Evolutionary conservation across 2,329 filamentous ascomycete species (phyloP), one percentile per base, ranked within the genome.

Genomic region (Talaromyces sp.): DNA sequence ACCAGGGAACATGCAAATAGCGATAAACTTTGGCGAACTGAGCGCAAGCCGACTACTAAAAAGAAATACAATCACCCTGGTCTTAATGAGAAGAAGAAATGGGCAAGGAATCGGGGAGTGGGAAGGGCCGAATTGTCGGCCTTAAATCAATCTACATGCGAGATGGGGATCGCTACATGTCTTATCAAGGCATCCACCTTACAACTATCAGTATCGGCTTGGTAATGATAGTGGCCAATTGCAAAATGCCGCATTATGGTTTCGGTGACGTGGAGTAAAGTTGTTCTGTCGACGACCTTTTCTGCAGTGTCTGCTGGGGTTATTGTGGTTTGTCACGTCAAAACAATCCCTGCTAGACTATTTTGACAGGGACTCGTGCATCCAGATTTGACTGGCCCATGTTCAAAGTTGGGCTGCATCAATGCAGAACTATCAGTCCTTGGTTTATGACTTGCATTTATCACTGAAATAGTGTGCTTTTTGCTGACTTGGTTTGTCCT

Each of bases 241-340:
- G 36, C 54, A 58, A 63, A 53, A 36, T 66, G 60, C 60, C 60
- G 61, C 64, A 66, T 66, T 58, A 62, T 25, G 29, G 53, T 58
- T 25, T 58, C 60, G 45, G 53, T 66, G 64, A 63, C 64, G 64
- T 63, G 64, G 64, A 63, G 53, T 49, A 62, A 22, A 51, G 27
- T 13, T 58, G 22, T 22, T 25, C 29, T 65, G 19, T 58, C 25
- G 38, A n/a, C 22, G 25, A 61, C 49, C 38, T 51, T 56, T 19
- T 53, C 27, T 53, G 11, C 27, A 19, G n/a, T 36, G 45, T 49
- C 13, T 63, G 29, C 34, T 25, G 25, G 54, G 25, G 7, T 58
- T 38, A 29, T 19, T 47, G 38, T 61, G 38, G 58, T 60, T 65
- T 53, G 56, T 65, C 47, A 49, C 34, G 58, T 61, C 53, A 58